phyloP scores from a whole-genome alignment of 2,329 filamentous ascomycete species.

The Harringtonia aguacate region DNA sequence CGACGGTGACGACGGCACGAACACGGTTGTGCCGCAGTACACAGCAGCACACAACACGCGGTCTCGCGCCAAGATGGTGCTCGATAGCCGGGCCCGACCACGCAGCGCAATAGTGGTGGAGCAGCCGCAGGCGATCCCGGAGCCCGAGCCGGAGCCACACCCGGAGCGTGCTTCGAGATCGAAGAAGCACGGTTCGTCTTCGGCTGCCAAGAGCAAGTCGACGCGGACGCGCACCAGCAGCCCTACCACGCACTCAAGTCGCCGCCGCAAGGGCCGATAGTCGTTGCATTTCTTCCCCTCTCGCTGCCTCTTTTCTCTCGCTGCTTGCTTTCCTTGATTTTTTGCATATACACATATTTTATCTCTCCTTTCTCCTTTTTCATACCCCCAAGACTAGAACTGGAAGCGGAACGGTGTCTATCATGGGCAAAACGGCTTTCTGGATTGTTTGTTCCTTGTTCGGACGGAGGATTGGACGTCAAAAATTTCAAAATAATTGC shows the following conservation, averaged over 20 bases:
- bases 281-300: not conserved
- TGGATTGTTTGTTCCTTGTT: not conserved
- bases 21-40: conserved; percentile 16
- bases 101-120: conserved; percentile 29
- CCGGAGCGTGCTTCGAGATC: too few relatives aligned
- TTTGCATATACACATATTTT: not conserved
- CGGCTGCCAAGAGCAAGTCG: conserved; percentile 7
- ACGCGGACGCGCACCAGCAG: conserved; percentile 1
- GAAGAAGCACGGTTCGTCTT: conserved; percentile 9
- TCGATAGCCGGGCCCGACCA: not conserved
- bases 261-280: conserved; percentile 9
- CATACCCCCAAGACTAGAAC: not conserved
- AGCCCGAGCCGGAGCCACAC: too few relatives aligned
- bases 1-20: conserved; percentile 1
- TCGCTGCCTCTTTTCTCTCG: not conserved
- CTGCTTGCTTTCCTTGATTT: not conserved
- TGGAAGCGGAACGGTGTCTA: not conserved
- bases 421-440: not conserved
- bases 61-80: conserved; percentile 6
- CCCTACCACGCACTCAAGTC: conserved; percentile 2
- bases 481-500: too few relatives aligned
- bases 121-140: conserved; percentile 13
- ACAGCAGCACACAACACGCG: conserved; percentile 10
- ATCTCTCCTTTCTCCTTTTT: not conserved
- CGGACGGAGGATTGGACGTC: not conserved